phyloP scores from a whole-genome alignment of 1,284 basidiomycete species.

The Hortiboletus rubellus region DNA sequence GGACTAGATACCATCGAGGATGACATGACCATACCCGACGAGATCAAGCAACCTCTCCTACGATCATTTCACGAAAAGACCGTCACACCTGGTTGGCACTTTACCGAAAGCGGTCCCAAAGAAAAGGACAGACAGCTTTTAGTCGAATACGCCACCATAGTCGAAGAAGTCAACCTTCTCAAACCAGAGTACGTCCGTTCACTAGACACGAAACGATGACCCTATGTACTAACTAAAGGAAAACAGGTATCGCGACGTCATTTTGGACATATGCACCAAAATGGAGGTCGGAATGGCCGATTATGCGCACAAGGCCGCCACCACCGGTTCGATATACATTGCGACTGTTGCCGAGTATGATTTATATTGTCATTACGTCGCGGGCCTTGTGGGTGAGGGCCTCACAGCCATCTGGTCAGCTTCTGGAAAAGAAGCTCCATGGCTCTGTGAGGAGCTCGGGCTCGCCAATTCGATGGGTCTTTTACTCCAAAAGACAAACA shows the following conservation, averaged over 20 bases:
- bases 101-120: constrained; percentile 77
- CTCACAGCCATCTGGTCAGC: constrained; percentile 89
- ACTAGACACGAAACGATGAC: neutral
- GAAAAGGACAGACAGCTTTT: constrained; percentile 92
- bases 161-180: constrained; percentile 79
- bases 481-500: constrained; percentile 97
- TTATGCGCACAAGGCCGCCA: constrained; percentile 82
- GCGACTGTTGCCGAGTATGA: constrained; percentile 85
- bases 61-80: constrained; percentile 84
- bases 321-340: constrained; percentile 68
- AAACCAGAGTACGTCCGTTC: constrained; percentile 55
- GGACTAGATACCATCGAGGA: constrained; percentile 97
- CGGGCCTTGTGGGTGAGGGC: constrained; percentile 97
- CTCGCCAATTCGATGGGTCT: constrained; percentile 97
- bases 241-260: constrained; percentile 76
- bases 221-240: neutral
- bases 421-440: constrained; percentile 80
- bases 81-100: constrained; percentile 86
- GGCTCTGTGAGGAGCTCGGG: constrained; percentile 80
- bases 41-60: constrained; percentile 85
- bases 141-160: constrained; percentile 82
- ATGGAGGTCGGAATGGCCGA: constrained; percentile 98
- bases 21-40: constrained; percentile 94
- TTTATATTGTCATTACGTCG: constrained; percentile 98
- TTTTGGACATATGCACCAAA: constrained; percentile 79